phyloP scores from a whole-genome alignment of 345 rosid genomes.

The Garcia nutans region DNA sequence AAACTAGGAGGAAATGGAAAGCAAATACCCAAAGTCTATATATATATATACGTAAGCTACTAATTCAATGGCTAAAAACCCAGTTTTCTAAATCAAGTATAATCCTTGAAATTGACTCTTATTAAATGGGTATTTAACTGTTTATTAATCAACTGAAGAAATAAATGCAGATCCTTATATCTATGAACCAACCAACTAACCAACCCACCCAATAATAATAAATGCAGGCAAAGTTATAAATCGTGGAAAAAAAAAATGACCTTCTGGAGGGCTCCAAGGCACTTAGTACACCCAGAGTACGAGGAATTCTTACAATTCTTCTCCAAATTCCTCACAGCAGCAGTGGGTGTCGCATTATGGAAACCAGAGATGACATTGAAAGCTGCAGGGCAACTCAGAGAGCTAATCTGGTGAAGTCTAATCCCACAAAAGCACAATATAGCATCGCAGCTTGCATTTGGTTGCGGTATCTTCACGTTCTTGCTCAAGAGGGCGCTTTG shows the following conservation, averaged over 20 bases:
- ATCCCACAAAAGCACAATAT: conserved; percentile 93
- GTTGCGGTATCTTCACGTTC: conserved; percentile 79
- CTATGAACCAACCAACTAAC: not conserved
- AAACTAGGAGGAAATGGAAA: not conserved
- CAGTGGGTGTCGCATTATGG: conserved; percentile 81
- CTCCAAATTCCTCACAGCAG: conserved; percentile 82
- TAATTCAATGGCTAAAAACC: not conserved
- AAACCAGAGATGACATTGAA: conserved; percentile 66
- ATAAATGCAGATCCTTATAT: too few relatives aligned
- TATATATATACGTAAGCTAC: not conserved
- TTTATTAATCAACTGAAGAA: not conserved
- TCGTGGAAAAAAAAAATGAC: conserved; percentile 31
- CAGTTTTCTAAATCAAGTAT: not conserved
- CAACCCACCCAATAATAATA: conserved; percentile 18
- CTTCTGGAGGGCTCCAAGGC: conserved; percentile 95
- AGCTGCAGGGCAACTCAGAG: conserved; percentile 94
- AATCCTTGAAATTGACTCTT: not conserved
- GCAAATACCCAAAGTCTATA: not conserved
- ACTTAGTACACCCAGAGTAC: conserved; percentile 89
- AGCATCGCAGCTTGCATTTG: conserved; percentile 81
- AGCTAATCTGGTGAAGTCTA: conserved; percentile 89
- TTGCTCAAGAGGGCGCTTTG: conserved; percentile 73
- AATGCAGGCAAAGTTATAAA: conserved; percentile 12
- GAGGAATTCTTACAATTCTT: conserved; percentile 84
- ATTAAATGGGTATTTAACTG: not conserved